These are phyloP conservation scores for Zasmidium cellare DNA, from an alignment of 2,329 filamentous ascomycete genomes.

Conservation along the genomic window DNA sequence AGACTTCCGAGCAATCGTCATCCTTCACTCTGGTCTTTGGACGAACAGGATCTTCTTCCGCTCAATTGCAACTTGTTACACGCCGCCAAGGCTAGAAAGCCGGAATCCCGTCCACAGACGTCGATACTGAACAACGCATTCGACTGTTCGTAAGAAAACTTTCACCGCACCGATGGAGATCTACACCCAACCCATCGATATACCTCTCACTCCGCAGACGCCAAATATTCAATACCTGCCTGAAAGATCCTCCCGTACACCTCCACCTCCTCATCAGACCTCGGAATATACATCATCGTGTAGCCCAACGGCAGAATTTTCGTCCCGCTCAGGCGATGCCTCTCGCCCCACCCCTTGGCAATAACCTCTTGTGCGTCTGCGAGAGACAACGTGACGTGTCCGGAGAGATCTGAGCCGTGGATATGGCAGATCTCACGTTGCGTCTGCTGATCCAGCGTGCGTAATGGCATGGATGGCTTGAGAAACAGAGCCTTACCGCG, in stretches of 20 bases:
- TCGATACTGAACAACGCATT: no score
- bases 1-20: no score
- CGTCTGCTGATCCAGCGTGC: neutral
- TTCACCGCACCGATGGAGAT: no score
- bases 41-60: no score
- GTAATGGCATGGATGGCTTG: neutral
- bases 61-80: no score
- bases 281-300: constrained; percentile 17
- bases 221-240: constrained; percentile 17
- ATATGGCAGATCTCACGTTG: constrained; percentile 16
- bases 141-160: no score
- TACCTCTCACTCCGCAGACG: neutral
- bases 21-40: no score
- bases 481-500: constrained; percentile 14
- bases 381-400: constrained; percentile 16
- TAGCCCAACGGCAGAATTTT: constrained; percentile 14
- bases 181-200: neutral
- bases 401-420: constrained; percentile 12
- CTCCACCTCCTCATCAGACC: constrained; percentile 10
- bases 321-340: constrained; percentile 15
- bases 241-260: constrained; percentile 10
- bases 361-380: constrained; percentile 13
- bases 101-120: no score
- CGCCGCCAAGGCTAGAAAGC: no score
- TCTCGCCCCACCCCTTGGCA: constrained; percentile 17